Evolutionary conservation across 2,329 filamentous ascomycete species (phyloP), one percentile per base, ranked within the genome.

Genomic region (Colletotrichum abscissum): DNA sequence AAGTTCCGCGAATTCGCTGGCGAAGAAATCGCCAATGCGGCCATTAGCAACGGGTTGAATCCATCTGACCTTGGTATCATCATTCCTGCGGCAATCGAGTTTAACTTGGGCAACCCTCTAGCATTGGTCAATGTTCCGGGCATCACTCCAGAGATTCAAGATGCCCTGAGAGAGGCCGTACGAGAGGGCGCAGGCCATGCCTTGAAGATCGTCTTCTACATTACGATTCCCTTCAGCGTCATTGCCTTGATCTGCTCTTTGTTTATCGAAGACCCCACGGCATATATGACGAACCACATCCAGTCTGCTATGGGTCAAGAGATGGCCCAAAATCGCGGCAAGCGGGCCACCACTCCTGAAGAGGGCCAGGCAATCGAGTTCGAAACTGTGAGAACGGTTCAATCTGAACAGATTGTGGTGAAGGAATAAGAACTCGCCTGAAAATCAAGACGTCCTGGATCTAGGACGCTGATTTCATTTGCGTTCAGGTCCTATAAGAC

Each of bases 31-130:
- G 75, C 77, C 7, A 60, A 55, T 5, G 79, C 80, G 0, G 82
- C 81, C 26, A 38, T 81, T 8, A 58, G 62, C 5, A 76, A 75
- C 4, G 81, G 80, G 1, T 78, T 79, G 52, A 58, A 76, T 11
- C 69, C 77, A 0, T 52, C 74, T 0, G 69, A 76, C 7, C 52
- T 82, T 0, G 33, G 42, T 0, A 72, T 63, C 1, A 76, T 83
- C 38, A 77, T 81, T 19, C 79, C 79, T 1, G 78, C 78, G 5
- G 79, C 80, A 5, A 78, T 78, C 19, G 62, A 79, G 62, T 80
- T 79, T 55, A 78, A 81, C 2, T 67, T 80, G n/a, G 81, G 80
- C 14, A 77, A 80, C 26, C 78, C 79, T 1, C 74, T 69, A 1
- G 72, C 75, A 1, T 67, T 76, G 19, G 66, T 74, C 11, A 67